Base-by-base conservation (phyloP, 2,329 filamentous ascomycete genomes). In the Epichloe gansuensis region DNA sequence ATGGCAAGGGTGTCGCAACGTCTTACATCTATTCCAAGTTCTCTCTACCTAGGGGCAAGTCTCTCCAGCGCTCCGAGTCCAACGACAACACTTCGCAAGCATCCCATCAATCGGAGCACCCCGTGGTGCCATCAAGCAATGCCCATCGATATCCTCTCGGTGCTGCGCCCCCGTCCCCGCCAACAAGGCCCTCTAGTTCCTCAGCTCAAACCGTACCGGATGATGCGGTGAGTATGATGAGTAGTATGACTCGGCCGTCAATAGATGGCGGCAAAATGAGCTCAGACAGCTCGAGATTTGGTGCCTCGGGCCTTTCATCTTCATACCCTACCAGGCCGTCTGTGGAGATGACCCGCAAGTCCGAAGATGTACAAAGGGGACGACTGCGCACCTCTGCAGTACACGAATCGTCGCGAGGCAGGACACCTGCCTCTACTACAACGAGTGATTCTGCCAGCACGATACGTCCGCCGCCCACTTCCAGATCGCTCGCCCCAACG, bases 11-110 rank as follows among this genome's bases (percentile, higher is more conserved):
- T 7, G 74, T 75, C 1, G 78, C 81, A 3, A 76, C 85, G 0
- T 88, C 89, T 0, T 95, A 95, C 64, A 86, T 87, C 15, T 93
- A 96, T 64, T 84, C 89, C 7, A 94, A 87, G 54, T 95, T 89
- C 62, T 73, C 80, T 1, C 73, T 97, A 34, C 91, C 93, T 1
- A 80, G 91, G 55, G 91, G 91, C 13, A 87, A 93, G 64, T 76
- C 78, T 36, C 68, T 94, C 6, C 84, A 94, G 55, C 77, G 89
- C 53, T 76, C 80, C 40, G 84, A 84, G 2, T 65, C 76, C 12
- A 72, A 81, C 12, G 81, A 83, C 53, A 68, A 70, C 15, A 70
- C 74, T 31, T 70, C 73, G 0, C 71, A 66, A 23, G 64, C 74
- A 3, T 75, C 82, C 54, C 81, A 80, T 56, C 75, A 77, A 23